Evolutionary conservation across 345 rosid species (phyloP), one percentile per base, ranked within the genome.

Genomic region (Ricinus communis): DNA sequence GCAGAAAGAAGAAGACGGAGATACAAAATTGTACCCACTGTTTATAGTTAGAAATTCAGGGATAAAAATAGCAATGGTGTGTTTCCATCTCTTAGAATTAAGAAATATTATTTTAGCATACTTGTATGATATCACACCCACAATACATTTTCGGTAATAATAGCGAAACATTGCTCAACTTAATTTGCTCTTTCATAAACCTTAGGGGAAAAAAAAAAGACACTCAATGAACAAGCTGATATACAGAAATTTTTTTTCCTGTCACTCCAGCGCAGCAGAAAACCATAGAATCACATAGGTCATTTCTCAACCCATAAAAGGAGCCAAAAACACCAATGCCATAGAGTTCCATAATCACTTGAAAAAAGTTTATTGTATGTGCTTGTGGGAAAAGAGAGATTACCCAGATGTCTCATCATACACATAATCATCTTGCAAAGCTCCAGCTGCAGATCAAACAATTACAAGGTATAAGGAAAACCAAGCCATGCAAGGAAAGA

Each of bases 361-460:
- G 15, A 21, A 16, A 31, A 57, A 60, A 36, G 16, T 40, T 4
- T 4, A 40, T 36, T 45, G 40, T 38, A 36, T 40, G 49, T n/a
- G 46, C 54, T 57, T 8, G 47, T 1, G 14, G 71, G 64, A 72
- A 10, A 59, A 40, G 52, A 55, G 74, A 2, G 57, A 57, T 10
- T 90, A 92, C 99, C 99, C 98, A 69, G 98, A 88, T 69, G 89
- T 77, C 71, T 95, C 99, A 40, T 95, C 98, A 78, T 82, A 93
- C 22, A 86, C 88, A 62, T 88, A 95, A 80, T 91, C 97, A 80
- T 74, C 85, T 62, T 81, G 77, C 47, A 68, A 80, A 27, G 76
- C 82, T 82, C 82, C 93, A 76, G 66, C 97, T 91, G 86, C 79
- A 76, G 49, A 74, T 8, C 49, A 75, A 70, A 56, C 59, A 59